These are phyloP conservation scores for Luffa aegyptiaca DNA, from an alignment of 306 rosid species.

Conservation along the genomic window DNA sequence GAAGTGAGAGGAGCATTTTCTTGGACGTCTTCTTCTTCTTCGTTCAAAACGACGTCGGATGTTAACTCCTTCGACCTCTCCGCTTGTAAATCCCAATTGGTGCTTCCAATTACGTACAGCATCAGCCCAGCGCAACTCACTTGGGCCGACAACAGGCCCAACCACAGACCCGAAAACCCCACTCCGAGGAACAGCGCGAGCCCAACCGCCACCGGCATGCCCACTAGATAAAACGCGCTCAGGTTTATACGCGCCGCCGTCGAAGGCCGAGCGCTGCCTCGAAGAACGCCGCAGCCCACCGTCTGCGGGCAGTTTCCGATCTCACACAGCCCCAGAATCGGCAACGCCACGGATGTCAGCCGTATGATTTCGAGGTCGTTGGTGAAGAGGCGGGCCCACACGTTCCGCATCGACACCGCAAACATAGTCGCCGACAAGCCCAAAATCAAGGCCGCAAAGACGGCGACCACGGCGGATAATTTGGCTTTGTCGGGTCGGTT, in stretches of 20 bases:
- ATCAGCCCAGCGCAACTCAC: slow-evolving; percentile 75
- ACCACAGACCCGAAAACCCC: slow-evolving; percentile 87
- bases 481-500: slow-evolving; percentile 32
- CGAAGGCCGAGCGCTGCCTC: slow-evolving; percentile 80
- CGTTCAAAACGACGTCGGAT: slow-evolving; percentile 6
- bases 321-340: slow-evolving; percentile 82
- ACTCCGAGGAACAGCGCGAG: slow-evolving; percentile 46
- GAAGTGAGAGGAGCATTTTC: slow-evolving; percentile 22
- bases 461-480: slow-evolving; percentile 44
- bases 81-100: slow-evolving; percentile 72
- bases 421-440: slow-evolving; percentile 55
- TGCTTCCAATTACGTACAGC: slow-evolving; percentile 70
- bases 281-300: slow-evolving; percentile 71
- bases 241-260: slow-evolving; percentile 78
- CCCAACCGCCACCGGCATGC: slow-evolving; percentile 85
- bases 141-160: slow-evolving; percentile 79
- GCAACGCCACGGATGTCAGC: slow-evolving; percentile 58
- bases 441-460: slow-evolving; percentile 32
- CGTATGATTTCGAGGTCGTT: slow-evolving; percentile 40
- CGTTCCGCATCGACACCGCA: slow-evolving; percentile 37
- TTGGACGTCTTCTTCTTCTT: slow-evolving; percentile 12
- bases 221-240: slow-evolving; percentile 75
- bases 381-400: slow-evolving; percentile 73
- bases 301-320: slow-evolving; percentile 96
- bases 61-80: slow-evolving; percentile 44